phyloP scores from a whole-genome alignment of 23 red algal species.

The Gracilaria domingensis region DNA sequence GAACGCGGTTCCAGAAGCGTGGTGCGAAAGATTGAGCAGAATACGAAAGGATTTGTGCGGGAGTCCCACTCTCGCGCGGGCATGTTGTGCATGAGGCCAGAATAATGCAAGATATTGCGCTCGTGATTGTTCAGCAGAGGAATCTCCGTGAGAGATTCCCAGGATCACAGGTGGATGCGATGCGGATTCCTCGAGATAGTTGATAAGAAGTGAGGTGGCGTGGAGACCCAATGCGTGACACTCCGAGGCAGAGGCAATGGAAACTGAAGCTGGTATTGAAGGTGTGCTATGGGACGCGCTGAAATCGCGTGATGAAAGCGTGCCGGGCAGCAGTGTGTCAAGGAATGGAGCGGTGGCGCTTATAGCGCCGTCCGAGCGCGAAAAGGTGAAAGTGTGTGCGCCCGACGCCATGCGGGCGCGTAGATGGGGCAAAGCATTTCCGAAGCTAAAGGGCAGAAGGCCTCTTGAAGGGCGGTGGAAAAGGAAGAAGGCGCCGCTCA shows the following conservation, averaged over 20 bases:
- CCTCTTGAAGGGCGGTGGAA: too few species aligned
- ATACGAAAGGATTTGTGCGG: background rate
- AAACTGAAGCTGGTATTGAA: background rate
- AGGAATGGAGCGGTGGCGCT: background rate
- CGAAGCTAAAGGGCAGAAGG: too few species aligned
- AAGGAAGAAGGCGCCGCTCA: too few species aligned
- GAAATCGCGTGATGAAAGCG: background rate
- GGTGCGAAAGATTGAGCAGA: background rate
- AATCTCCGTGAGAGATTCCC: too few species aligned
- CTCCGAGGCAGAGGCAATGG: slow-evolving; percentile 4
- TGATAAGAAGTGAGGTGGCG: background rate
- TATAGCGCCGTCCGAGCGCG: background rate
- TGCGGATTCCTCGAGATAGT: background rate
- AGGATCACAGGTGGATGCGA: background rate
- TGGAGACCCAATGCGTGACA: background rate
- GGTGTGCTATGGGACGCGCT: background rate
- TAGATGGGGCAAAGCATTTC: too few species aligned
- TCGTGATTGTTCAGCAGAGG: background rate
- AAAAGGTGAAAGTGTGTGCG: background rate
- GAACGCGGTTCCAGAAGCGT: background rate
- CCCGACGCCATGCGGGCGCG: background rate
- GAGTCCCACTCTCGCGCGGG: background rate
- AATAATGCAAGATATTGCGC: background rate
- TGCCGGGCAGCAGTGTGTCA: background rate
- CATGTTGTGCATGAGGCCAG: slow-evolving; percentile 18